Evolutionary conservation across 192 early-diverging fungal genomes (phyloP), one percentile per base, ranked within the genome.

Genomic region (Allomyces macrogynus): DNA sequence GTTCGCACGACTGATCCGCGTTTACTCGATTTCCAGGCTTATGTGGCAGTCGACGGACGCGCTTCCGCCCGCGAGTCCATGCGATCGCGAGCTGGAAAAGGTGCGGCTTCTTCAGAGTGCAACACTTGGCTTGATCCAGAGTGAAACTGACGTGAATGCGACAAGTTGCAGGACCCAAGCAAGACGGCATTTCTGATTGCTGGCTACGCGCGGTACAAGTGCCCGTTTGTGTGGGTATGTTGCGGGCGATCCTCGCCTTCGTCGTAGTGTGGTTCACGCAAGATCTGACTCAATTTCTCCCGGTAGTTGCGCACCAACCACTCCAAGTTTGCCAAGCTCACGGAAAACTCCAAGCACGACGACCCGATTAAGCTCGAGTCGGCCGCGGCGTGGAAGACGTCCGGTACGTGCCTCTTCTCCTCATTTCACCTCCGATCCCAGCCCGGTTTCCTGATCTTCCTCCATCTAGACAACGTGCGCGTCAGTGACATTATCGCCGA

Each of bases 161-260:
- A 69, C 5, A 61, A 75, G 23, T 71, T 67, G 60, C 43, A 49
- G 63, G 85, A 87, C 66, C 62, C 72, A 22, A 63, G 70, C 23
- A 75, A 75, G 5, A 75, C 81, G 5, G 80, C 79, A 23, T 87
- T 87, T 62, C 63, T 87, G 24, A 72, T 87, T 49, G 84, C 83
- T 61, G 85, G 84, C 49, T 87, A 87, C 64, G 77, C 81, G 27
- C 75, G 81, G 11, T 87, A 87, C 69, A 79, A 80, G 66, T 82
- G 83, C 49, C 85, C 85, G 23, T 87, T 84, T 66, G 85, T 87
- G 49, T 87, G 85, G 85, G 79, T 80, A 74, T 42, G 73, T 72
- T 25, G 11, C 10, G 24, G n/a, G 20, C 23, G 14, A 24, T 10
- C 18, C 23, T 44, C 63, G 14, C 25, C 20, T 5, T 4, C 32